Evolutionary conservation across 2,329 filamentous ascomycete species (phyloP), one percentile per base, ranked within the genome.

Genomic region (Cladosporium sp.): DNA sequence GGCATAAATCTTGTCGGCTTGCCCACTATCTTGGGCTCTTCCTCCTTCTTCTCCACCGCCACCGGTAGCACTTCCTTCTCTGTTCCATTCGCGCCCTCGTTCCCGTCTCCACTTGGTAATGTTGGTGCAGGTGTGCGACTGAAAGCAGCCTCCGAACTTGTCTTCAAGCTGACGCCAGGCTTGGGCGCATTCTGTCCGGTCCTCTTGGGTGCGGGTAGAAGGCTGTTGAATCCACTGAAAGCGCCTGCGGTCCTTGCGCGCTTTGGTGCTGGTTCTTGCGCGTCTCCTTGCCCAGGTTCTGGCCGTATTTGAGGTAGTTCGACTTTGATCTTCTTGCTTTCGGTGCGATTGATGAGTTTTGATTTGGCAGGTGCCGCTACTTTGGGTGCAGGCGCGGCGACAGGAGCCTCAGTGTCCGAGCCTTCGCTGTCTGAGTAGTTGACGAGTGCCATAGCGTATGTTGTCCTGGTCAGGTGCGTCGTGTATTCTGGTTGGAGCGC

Each of bases 1-100:
- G 93, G 93, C 70, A 87, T 89, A 74, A 97, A 97, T 84, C 91
- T 89, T 73, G 92, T 84, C 12, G 91, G 85, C 66, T 92, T 94
- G 19, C 89, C 89, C 2, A 87, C 83, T 14, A 89, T 74, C 74
- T 89, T 88, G 15, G 88, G 82, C 59, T 88, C 84, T 1, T 83
- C 79, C n/a, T 81, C 45, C 7, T 61, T 51, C 40, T 58, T 59
- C 22, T 51, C 51, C 5, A 11, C 14, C 15, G 51, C 40, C 11
- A 47, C 50, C 1, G 50, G 40, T 28, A 55, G 12, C 12, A n/a
- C 22, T 7, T 47, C 14, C 34, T 40, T 51, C 3, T 15, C 47
- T 15, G n/a, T 1, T 14, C 38, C 51, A 2, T 37, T 55, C 37
- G 12, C 43, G 22, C 17, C 59, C 6, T 58, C 60, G 14, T 17